These are phyloP conservation scores for Quercus tomentella DNA, from an alignment of 331 rosid species.

Conservation along the genomic window DNA sequence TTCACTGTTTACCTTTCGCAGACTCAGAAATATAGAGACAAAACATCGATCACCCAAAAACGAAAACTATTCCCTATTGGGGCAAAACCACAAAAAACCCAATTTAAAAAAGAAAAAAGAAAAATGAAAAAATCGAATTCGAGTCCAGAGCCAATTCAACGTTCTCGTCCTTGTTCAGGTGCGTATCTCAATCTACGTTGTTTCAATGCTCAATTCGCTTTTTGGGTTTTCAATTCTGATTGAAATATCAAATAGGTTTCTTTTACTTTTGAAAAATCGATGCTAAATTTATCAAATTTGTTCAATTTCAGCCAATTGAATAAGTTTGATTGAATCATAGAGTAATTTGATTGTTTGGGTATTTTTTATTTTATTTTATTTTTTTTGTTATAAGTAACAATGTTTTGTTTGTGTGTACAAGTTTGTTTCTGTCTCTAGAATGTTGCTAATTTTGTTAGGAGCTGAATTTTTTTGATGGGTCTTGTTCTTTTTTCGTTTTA, in stretches of 20 bases:
- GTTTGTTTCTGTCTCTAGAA: not conserved
- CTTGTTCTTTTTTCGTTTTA: not conserved
- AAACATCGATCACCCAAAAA: not conserved
- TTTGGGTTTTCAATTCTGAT: slow-evolving; percentile 27
- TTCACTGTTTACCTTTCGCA: not conserved
- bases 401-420: not conserved
- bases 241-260: slow-evolving; percentile 19
- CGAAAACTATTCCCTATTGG: not conserved
- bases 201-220: slow-evolving; percentile 10
- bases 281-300: not conserved
- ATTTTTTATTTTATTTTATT: not conserved
- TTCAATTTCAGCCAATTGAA: not conserved
- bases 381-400: not conserved
- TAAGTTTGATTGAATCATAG: not conserved
- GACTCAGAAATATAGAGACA: not conserved
- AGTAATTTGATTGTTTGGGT: not conserved
- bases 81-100: not conserved
- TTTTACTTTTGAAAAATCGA: not conserved
- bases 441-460: not conserved
- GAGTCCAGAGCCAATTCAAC: slow-evolving; percentile 21
- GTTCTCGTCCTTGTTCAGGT: slow-evolving; percentile 34
- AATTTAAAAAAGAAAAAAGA: no score
- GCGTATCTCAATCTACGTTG: slow-evolving; percentile 9
- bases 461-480: not conserved
- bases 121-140: not conserved